Conservation (phyloP, 371 early-diverging fungal genomes). For the Lichtheimia ornata region DNA sequence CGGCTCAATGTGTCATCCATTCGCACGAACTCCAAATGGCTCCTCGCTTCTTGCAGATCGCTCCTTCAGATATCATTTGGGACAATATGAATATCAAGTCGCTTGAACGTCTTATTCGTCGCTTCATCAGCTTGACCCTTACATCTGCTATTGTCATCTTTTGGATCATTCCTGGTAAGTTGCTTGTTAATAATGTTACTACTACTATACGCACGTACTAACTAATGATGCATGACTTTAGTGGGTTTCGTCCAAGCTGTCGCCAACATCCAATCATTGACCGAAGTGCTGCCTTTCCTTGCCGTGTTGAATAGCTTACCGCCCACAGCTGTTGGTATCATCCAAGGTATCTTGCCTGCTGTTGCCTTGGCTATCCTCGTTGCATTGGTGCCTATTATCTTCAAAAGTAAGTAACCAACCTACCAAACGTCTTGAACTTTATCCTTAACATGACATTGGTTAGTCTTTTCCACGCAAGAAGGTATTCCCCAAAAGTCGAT, state of each 20-base stretch:
- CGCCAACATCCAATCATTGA: constrained; percentile 60
- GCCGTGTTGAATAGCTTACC: constrained; percentile 31
- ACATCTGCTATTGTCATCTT: constrained; percentile 61
- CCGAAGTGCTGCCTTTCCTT: constrained; percentile 49
- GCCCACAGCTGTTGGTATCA: constrained; percentile 55
- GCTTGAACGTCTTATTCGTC: constrained; percentile 58
- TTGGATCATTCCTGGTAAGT: constrained; percentile 68
- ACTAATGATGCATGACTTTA: background rate
- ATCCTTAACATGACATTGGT: too few relatives aligned
- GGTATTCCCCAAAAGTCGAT: constrained; percentile 65
- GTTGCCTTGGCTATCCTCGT: constrained; percentile 72
- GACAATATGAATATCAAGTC: constrained; percentile 69
- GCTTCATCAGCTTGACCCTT: constrained; percentile 43
- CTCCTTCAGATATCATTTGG: constrained; percentile 83
- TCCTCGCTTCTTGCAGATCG: constrained; percentile 65
- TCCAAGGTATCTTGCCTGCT: constrained; percentile 82
- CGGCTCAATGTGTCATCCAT: constrained; percentile 70
- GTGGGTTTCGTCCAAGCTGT: constrained; percentile 63
- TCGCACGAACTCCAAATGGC: constrained; percentile 68
- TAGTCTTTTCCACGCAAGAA: constrained; percentile 62
- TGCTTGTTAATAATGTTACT: background rate
- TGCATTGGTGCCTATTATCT: constrained; percentile 68
- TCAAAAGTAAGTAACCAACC: constrained; percentile 40
- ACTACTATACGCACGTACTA: background rate
- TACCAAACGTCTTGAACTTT: too few relatives aligned